A percentile compares a stretch with the other conserved stretches of the same genome.
phyloP scores from a whole-genome alignment of 2,329 filamentous ascomycete genomes.

The Tympanopsis confertula region DNA sequence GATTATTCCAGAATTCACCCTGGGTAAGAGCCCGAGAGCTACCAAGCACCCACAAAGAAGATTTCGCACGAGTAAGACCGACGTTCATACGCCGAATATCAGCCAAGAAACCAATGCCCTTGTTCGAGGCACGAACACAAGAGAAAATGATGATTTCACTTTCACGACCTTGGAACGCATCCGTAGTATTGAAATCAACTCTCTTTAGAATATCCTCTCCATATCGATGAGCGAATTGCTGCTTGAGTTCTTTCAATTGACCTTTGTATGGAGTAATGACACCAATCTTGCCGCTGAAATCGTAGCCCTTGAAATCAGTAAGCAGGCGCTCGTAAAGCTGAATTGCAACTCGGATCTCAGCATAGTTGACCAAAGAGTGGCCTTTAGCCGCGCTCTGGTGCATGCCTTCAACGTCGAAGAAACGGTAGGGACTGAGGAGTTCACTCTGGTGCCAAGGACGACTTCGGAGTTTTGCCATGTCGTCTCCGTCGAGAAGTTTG shows the following conservation, averaged over 20 bases:
- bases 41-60: slow-evolving; percentile 89
- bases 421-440: slow-evolving; percentile 82
- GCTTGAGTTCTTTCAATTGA: slow-evolving; percentile 70
- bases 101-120: slow-evolving; percentile 95
- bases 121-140: slow-evolving; percentile 83
- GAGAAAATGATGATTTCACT: slow-evolving; percentile 98
- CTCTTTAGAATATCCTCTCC: slow-evolving; percentile 64
- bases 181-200: slow-evolving; percentile 97
- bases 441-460: slow-evolving; percentile 77
- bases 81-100: slow-evolving; percentile 99
- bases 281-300: slow-evolving; percentile 75
- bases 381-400: slow-evolving; percentile 73
- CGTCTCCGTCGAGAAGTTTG: slow-evolving; percentile 68
- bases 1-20: slow-evolving; percentile 79
- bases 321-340: slow-evolving; percentile 71
- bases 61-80: slow-evolving; percentile 90
- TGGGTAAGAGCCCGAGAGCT: slow-evolving; percentile 78
- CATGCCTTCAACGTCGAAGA: slow-evolving; percentile 88
- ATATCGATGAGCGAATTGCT: slow-evolving; percentile 60
- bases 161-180: slow-evolving; percentile 93
- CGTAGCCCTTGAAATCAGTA: slow-evolving; percentile 55
- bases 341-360: slow-evolving; percentile 78
- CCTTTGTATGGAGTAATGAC: slow-evolving; percentile 98
- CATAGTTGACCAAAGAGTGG: slow-evolving; percentile 80
- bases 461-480: slow-evolving; percentile 66